Conservation (phyloP, 2,329 filamentous ascomycete species). For the Colletotrichum kahawae region DNA sequence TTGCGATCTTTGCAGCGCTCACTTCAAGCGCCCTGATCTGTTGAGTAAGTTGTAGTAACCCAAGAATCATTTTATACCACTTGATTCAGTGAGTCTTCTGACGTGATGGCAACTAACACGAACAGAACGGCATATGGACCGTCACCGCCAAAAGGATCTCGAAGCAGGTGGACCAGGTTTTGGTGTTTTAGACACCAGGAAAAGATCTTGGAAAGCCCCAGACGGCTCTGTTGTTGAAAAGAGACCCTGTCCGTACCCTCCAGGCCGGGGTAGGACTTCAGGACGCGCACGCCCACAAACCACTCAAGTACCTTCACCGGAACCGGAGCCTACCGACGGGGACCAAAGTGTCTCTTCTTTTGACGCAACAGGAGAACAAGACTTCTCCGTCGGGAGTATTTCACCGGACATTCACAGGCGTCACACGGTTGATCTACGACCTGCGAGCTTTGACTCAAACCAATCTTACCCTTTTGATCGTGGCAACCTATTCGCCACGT, state of each 20-base stretch:
- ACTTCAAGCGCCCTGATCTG: conserved; percentile 66
- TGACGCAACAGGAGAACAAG: neutral
- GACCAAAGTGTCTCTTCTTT: neutral
- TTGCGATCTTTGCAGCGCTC: conserved; percentile 62
- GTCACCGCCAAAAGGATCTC: conserved; percentile 58
- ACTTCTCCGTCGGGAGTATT: neutral
- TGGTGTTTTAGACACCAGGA: conserved; percentile 57
- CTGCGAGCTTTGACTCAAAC: neutral
- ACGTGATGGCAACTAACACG: neutral
- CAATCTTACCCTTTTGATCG: neutral
- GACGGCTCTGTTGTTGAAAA: conserved; percentile 58
- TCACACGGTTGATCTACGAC: neutral
- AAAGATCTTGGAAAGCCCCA: conserved; percentile 59
- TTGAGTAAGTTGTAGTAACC: conserved; percentile 24
- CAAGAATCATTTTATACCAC: neutral
- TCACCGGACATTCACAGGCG: neutral
- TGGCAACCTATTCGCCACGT: neutral
- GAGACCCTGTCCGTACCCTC: conserved; percentile 27
- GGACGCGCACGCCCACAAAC: neutral
- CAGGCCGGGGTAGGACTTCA: neutral
- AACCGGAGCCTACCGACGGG: conserved; percentile 2
- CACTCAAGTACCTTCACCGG: conserved; percentile 13
- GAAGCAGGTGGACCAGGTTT: conserved; percentile 58
- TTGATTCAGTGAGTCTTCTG: neutral
- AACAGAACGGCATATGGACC: conserved; percentile 61